These are phyloP conservation scores for Trichothecium roseum DNA, from an alignment of 2,329 filamentous ascomycete genomes.

Conservation along the genomic window DNA sequence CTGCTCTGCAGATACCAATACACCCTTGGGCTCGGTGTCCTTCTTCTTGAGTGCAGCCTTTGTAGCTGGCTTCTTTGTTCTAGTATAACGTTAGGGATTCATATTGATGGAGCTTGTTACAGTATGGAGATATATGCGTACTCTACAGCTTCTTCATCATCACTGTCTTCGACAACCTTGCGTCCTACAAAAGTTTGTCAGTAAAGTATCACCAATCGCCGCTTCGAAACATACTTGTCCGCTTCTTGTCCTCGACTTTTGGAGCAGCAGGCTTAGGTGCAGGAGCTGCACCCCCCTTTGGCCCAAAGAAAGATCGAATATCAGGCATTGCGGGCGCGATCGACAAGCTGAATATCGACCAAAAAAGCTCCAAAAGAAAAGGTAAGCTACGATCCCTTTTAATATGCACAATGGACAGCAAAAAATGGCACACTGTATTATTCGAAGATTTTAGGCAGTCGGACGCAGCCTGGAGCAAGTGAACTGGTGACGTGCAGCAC, in stretches of 20 bases:
- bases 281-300: slow-evolving; percentile 53
- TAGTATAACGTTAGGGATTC: slow-evolving; percentile 11
- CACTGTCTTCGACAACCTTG: slow-evolving; percentile 72
- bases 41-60: slow-evolving; percentile 46
- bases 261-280: slow-evolving; percentile 31
- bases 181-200: slow-evolving; percentile 33
- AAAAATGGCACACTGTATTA: not conserved
- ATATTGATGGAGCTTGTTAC: no score
- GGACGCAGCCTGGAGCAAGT: slow-evolving; percentile 2
- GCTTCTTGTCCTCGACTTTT: slow-evolving; percentile 36
- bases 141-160: slow-evolving; percentile 57
- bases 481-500: slow-evolving; percentile 20
- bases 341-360: no score
- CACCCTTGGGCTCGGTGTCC: slow-evolving; percentile 33
- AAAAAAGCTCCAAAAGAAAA: slow-evolving; percentile 2
- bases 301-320: slow-evolving; percentile 84
- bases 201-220: not conserved
- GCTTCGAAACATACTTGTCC: slow-evolving; percentile 29
- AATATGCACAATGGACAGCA: slow-evolving; percentile 9
- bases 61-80: slow-evolving; percentile 40
- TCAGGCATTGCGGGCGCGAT: slow-evolving; percentile 57
- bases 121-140: slow-evolving; percentile 19
- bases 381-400: slow-evolving; percentile 8
- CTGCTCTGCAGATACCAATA: slow-evolving; percentile 43
- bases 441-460: slow-evolving; percentile 3